Percentiles rank a stretch among this genome's conserved stretches.
phyloP scores from a whole-genome alignment of 352 stramenopile genomes.

The Globisporangium takayamanum region DNA sequence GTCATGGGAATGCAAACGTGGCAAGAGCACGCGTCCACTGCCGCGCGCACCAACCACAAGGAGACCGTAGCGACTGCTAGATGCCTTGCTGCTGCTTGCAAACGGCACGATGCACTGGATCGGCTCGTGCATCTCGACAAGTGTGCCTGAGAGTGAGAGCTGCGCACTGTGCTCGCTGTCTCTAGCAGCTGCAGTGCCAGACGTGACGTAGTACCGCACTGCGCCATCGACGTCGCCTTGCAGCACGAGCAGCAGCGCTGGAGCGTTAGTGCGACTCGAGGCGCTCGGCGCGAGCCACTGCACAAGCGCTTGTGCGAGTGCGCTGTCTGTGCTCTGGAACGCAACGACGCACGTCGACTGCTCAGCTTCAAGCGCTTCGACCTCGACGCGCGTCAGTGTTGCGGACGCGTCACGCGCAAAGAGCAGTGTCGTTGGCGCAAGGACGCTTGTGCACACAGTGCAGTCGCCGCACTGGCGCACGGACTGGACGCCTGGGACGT shows the following conservation, averaged over 20 bases:
- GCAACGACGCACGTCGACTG: slow-evolving; percentile 43
- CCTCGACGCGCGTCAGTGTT: slow-evolving; percentile 13
- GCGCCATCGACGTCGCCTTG: slow-evolving; percentile 54
- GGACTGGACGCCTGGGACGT: slow-evolving; percentile 36
- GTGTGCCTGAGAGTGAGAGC: slow-evolving; percentile 1
- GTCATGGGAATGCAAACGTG: background rate
- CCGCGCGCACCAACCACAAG: slow-evolving; percentile 7
- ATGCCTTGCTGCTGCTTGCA: background rate
- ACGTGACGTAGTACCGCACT: slow-evolving; percentile 27
- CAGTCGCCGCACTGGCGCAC: slow-evolving; percentile 17
- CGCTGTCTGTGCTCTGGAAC: slow-evolving; percentile 13
- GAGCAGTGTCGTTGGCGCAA: slow-evolving; percentile 50
- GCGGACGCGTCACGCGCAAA: slow-evolving; percentile 1
- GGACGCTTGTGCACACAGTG: slow-evolving; percentile 40
- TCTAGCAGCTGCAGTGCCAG: background rate
- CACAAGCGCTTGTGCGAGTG: slow-evolving; percentile 12
- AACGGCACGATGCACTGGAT: slow-evolving; percentile 17
- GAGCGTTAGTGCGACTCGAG: background rate
- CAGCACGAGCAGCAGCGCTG: slow-evolving; percentile 26
- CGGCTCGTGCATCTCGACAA: slow-evolving; percentile 9
- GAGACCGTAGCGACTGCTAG: background rate
- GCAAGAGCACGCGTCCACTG: background rate
- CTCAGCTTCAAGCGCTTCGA: slow-evolving; percentile 59
- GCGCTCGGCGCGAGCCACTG: slow-evolving; percentile 21
- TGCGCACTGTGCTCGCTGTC: background rate